Evolutionary conservation across 2,329 filamentous ascomycete species (phyloP), one percentile per base, ranked within the genome.

Genomic region (Epichloe uncinata): DNA sequence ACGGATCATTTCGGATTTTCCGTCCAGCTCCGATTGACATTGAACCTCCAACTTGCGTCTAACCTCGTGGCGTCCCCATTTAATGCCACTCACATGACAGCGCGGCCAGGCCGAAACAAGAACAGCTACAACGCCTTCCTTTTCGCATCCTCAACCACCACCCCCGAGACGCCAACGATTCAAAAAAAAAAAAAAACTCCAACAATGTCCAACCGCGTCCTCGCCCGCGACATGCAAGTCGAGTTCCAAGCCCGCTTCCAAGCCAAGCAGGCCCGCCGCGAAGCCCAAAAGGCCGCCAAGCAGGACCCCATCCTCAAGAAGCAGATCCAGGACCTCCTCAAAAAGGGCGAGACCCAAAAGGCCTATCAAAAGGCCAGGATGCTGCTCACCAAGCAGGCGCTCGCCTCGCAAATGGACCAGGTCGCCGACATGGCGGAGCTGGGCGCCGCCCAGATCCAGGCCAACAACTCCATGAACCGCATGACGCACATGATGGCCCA

Each of bases 401-500:
- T 81, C 50, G 78, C 78, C 11, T 71, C 76, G 59, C 77, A 81
- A 66, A 79, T 81, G 75, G 78, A 81, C 64, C 75, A 78, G 64
- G 77, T 79, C 61, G 78, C 78, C 63, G 77, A 81, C 66, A 79
- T 80, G 76, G 77, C 77, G 26, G 78, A 81, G 64, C 69, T 80
- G 30, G 76, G 71, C 30, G 73, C 74, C 44, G 73, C 75, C 3
- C 77, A 81, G 69, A 80, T 81, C 63, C 75, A 81, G 67, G 77
- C 77, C 61, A 81, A 81, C 66, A 81, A 80, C 56, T 69, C 75
- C 51, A 80, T 81, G 77, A 81, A 81, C 66, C 74, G 77, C 56
- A 81, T 81, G 77, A 80, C 77, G 51, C 65, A 74, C 59, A 80
- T 80, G 76, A 80, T 81, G 76, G 73, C 72, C 26, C 74, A 77